These are phyloP conservation scores for Aspergillus novoparasiticus DNA, from an alignment of 2,329 filamentous ascomycete genomes.

Conservation along the genomic window DNA sequence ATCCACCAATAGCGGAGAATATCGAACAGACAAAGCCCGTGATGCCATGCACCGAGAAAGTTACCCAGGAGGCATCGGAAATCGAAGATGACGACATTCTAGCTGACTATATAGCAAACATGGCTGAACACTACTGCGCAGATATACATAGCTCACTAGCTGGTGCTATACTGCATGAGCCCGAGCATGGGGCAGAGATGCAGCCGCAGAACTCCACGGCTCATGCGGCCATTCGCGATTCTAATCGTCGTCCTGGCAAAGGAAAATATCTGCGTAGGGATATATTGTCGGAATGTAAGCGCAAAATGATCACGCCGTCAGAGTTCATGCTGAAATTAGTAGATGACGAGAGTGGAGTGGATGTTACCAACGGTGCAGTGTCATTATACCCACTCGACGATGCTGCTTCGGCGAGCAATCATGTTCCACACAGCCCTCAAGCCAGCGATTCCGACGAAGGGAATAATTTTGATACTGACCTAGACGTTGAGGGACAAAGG, in stretches of 20 bases:
- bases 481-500: not conserved
- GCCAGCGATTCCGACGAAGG: slow-evolving; percentile 11
- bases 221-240: not conserved
- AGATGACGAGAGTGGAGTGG: not conserved
- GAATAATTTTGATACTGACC: not conserved
- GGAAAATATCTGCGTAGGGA: no score
- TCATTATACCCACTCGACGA: not conserved
- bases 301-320: not conserved
- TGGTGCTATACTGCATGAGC: not conserved
- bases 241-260: not conserved
- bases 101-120: slow-evolving; percentile 46
- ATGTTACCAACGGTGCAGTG: not conserved
- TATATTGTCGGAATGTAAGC: not conserved
- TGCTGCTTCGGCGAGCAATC: not conserved
- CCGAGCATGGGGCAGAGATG: not conserved
- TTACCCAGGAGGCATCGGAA: not conserved
- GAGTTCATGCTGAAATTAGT: not conserved
- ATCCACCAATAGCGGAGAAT: not conserved
- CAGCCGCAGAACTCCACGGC: not conserved
- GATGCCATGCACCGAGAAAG: not conserved
- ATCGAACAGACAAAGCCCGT: not conserved
- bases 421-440: not conserved
- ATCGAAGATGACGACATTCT: slow-evolving; percentile 50
- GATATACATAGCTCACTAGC: not conserved
- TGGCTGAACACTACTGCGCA: slow-evolving; percentile 33